These are phyloP conservation scores for Arabidopsis hybrid DNA, from an alignment of 441 rosid genomes.

Conservation along the genomic window DNA sequence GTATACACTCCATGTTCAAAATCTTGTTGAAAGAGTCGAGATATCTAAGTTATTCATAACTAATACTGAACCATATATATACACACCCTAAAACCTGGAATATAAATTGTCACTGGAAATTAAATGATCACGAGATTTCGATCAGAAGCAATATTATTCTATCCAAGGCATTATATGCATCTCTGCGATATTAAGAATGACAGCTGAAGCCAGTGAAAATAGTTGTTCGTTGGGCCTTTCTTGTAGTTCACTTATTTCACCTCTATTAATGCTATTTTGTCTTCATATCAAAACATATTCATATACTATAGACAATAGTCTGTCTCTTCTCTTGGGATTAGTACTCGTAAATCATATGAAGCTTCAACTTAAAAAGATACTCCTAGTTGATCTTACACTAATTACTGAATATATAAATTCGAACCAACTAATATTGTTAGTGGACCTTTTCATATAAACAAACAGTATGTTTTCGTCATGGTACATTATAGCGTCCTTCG, in stretches of 20 bases:
- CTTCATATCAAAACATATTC: not conserved
- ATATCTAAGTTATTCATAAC: constrained; percentile 23
- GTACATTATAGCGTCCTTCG: not conserved
- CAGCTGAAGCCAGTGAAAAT: constrained; percentile 38
- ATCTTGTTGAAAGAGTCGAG: constrained; percentile 26
- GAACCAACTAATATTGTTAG: too few relatives aligned
- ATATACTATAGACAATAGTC: not conserved
- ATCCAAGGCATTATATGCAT: constrained; percentile 9
- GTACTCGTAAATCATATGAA: not conserved
- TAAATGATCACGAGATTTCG: constrained; percentile 37
- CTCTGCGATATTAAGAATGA: constrained; percentile 33
- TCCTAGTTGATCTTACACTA: too few relatives aligned
- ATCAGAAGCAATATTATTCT: constrained; percentile 26
- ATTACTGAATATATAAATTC: too few relatives aligned
- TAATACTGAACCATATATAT: constrained; percentile 2
- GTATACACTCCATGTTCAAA: constrained; percentile 11
- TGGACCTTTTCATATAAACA: too few relatives aligned
- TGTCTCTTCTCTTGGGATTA: not conserved
- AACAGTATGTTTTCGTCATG: too few relatives aligned
- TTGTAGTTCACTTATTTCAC: constrained; percentile 26
- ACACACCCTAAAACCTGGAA: constrained; percentile 26
- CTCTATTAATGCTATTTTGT: constrained; percentile 24
- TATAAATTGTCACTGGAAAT: constrained; percentile 1
- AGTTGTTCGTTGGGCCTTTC: constrained; percentile 27
- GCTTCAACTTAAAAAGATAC: not conserved